These are phyloP conservation scores for Cladosporium sp. DNA, from an alignment of 2,329 filamentous ascomycete species.

Conservation along the genomic window DNA sequence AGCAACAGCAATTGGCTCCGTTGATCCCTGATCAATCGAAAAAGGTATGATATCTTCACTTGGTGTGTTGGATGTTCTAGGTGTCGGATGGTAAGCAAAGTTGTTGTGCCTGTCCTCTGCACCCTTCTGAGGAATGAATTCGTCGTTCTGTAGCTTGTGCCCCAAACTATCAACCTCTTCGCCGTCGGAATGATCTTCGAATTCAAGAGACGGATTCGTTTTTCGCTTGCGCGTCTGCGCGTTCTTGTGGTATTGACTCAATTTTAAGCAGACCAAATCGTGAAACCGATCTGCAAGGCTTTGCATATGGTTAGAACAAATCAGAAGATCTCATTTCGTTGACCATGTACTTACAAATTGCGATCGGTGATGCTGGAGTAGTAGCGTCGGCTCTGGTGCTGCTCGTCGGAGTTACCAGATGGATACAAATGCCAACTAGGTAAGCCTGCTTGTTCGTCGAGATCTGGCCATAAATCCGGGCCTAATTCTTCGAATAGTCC, in stretches of 20 bases:
- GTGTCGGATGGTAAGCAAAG: not conserved
- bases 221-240: not conserved
- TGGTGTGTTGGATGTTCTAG: not conserved
- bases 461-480: constrained; percentile 1
- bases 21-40: not conserved
- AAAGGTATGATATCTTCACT: not conserved
- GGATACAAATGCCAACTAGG: not conserved
- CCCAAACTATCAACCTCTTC: not conserved
- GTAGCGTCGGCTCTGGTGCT: not conserved
- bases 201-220: not conserved
- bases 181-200: not conserved
- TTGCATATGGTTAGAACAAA: not conserved
- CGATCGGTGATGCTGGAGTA: not conserved
- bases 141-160: not conserved
- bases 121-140: not conserved
- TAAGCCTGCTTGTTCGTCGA: not conserved
- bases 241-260: not conserved
- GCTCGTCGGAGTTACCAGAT: not conserved
- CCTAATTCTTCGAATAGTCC: not conserved
- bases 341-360: not conserved
- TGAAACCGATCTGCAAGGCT: not conserved
- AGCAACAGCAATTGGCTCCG: not conserved
- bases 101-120: not conserved
- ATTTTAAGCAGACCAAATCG: not conserved
- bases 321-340: not conserved